Conservation (phyloP, 495 filamentous ascomycete species). For the Aspergillus cavernicola region DNA sequence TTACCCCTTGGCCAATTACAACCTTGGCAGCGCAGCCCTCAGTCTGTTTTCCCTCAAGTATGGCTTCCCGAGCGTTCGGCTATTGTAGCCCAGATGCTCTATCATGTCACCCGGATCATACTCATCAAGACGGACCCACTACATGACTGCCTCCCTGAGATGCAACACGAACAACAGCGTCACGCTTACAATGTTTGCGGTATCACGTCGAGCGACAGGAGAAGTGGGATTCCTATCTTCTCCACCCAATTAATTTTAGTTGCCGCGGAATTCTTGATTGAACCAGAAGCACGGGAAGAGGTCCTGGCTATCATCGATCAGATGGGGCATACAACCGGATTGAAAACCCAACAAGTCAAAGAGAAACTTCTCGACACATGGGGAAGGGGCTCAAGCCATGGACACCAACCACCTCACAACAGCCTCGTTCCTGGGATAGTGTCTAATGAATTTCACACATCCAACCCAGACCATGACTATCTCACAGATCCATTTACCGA, state of each 20-base stretch:
- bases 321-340: slow-evolving; percentile 74
- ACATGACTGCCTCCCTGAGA: slow-evolving; percentile 51
- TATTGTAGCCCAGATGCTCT: slow-evolving; percentile 82
- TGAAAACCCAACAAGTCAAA: slow-evolving; percentile 66
- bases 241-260: slow-evolving; percentile 75
- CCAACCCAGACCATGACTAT: slow-evolving; percentile 6
- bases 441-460: slow-evolving; percentile 21
- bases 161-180: slow-evolving; percentile 61
- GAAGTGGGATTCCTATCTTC: slow-evolving; percentile 71
- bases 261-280: slow-evolving; percentile 69
- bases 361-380: slow-evolving; percentile 69
- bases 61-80: slow-evolving; percentile 84
- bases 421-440: slow-evolving; percentile 2
- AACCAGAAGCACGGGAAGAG: slow-evolving; percentile 74
- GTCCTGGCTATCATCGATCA: slow-evolving; percentile 71
- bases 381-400: slow-evolving; percentile 57
- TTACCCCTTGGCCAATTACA: slow-evolving; percentile 75
- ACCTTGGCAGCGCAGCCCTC: slow-evolving; percentile 60
- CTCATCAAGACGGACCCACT: slow-evolving; percentile 78
- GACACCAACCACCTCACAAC: slow-evolving; percentile 21
- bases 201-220: slow-evolving; percentile 79
- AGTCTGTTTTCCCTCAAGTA: slow-evolving; percentile 81
- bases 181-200: slow-evolving; percentile 84
- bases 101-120: slow-evolving; percentile 78
- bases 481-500: background rate